Conservation (phyloP, 768 basidiomycete species). For the Gautieria morchelliformis region DNA sequence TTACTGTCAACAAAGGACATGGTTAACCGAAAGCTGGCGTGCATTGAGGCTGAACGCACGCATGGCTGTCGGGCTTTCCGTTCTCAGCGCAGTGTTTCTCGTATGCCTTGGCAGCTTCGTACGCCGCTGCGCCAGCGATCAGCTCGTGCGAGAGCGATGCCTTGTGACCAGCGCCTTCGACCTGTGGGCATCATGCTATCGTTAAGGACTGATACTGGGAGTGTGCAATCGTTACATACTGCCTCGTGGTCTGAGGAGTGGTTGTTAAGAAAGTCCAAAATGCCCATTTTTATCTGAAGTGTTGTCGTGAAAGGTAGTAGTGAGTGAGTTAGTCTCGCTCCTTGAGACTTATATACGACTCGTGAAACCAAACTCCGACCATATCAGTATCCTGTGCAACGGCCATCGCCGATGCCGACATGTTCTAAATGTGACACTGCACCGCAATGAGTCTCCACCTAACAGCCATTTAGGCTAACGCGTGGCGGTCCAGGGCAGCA, state of each 20-base stretch:
- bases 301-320: not conserved
- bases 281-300: not conserved
- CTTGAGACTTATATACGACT: not conserved
- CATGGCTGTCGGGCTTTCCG: constrained; percentile 23
- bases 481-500: no score
- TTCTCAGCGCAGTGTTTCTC: constrained; percentile 22
- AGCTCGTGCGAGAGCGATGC: constrained; percentile 14
- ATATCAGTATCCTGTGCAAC: not conserved
- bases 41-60: not conserved
- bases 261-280: not conserved
- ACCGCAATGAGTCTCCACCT: no score
- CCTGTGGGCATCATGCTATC: not conserved
- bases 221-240: not conserved
- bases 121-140: constrained; percentile 14
- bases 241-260: not conserved
- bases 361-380: not conserved
- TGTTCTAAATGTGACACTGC: no score
- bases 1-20: constrained; percentile 12
- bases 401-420: not conserved
- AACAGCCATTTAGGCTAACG: no score
- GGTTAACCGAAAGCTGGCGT: not conserved
- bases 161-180: constrained; percentile 6
- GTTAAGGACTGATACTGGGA: not conserved
- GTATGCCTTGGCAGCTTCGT: constrained; percentile 15
- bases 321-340: not conserved